These are phyloP conservation scores for Colletotrichum sp. DNA, from an alignment of 2,329 filamentous ascomycete species.

Conservation along the genomic window DNA sequence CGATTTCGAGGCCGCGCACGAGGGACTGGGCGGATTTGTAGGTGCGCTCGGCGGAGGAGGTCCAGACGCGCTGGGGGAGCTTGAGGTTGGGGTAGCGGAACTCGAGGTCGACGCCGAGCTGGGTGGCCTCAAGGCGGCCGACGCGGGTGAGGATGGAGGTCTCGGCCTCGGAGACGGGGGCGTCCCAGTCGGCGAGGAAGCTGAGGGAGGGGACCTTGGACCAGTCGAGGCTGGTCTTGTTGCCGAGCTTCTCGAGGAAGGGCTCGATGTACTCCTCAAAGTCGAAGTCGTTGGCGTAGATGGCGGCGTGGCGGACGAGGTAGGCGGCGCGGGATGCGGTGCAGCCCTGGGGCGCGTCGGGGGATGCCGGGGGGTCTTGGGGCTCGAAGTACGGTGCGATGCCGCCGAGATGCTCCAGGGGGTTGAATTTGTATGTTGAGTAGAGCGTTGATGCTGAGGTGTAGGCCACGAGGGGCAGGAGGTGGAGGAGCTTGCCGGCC, in stretches of 20 bases:
- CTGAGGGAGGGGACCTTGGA: conserved; percentile 56
- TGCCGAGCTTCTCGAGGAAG: conserved; percentile 62
- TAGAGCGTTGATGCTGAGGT: conserved; percentile 37
- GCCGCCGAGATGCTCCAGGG: conserved; percentile 59
- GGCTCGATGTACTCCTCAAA: conserved; percentile 63
- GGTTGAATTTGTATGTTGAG: conserved; percentile 56
- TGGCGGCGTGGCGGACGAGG: conserved; percentile 63
- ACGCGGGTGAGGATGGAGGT: conserved; percentile 65
- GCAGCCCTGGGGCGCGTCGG: conserved; percentile 54
- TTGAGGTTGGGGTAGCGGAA: conserved; percentile 62
- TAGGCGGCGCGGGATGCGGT: conserved; percentile 57
- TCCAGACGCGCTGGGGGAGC: conserved; percentile 62
- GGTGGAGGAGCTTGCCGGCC: background rate
- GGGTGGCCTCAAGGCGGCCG: conserved; percentile 64
- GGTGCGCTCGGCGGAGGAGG: conserved; percentile 67
- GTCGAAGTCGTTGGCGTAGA: conserved; percentile 65
- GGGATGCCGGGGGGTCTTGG: conserved; percentile 49
- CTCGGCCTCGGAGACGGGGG: conserved; percentile 62
- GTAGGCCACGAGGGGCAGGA: background rate
- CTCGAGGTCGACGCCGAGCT: conserved; percentile 62
- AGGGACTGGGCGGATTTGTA: conserved; percentile 62
- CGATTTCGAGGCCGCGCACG: conserved; percentile 59
- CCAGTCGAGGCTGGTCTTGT: conserved; percentile 62
- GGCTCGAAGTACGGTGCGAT: conserved; percentile 64
- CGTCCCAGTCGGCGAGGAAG: conserved; percentile 62